A percentile compares a stretch with the other conserved stretches of the same genome.
phyloP scores from a whole-genome alignment of 371 early-diverging fungal species.

The Coemansia sp. region DNA sequence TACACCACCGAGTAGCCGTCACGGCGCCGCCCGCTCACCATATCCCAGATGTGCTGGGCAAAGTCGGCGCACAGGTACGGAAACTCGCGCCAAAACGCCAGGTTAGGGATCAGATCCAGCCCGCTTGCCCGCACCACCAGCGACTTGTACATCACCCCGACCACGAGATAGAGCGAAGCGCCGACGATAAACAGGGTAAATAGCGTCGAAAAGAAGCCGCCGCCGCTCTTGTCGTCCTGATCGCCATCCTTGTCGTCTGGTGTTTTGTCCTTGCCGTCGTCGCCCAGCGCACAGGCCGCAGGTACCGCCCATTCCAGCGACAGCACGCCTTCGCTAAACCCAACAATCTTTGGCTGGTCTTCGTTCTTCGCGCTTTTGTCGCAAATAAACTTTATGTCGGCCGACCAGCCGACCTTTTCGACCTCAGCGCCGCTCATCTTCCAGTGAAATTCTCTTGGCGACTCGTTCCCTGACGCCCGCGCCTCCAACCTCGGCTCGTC shows the following conservation, averaged over 20 bases:
- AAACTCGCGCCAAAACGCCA: conserved; percentile 52
- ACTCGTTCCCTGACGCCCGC: conserved; percentile 26
- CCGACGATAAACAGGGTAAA: conserved; percentile 25
- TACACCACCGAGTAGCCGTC: conserved; percentile 49
- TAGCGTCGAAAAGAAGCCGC: conserved; percentile 46
- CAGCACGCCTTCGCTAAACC: conserved; percentile 31
- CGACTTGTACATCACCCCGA: conserved; percentile 50
- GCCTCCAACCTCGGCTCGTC: conserved; percentile 36
- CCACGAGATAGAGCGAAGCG: conserved; percentile 44
- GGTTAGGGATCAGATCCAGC: conserved; percentile 51
- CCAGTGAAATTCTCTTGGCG: conserved; percentile 44
- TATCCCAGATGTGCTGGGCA: conserved; percentile 47
- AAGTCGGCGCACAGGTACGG: conserved; percentile 50
- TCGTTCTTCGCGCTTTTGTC: conserved; percentile 31
- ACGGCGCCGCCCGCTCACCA: conserved; percentile 44
- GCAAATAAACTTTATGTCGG: conserved; percentile 49
- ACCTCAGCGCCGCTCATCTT: conserved; percentile 44
- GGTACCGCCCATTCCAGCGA: conserved; percentile 47
- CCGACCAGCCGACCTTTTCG: conserved; percentile 23
- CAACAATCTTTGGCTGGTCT: conserved; percentile 21
- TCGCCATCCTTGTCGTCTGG: conserved; percentile 12
- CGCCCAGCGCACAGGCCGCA: conserved; percentile 42
- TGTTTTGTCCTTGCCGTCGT: conserved; percentile 15
- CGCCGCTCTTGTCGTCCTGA: conserved; percentile 12
- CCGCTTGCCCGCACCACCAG: conserved; percentile 41